These are phyloP conservation scores for Vaccinium vitisidaea DNA, from an alignment of 148 eudicot genomes.

Conservation along the genomic window DNA sequence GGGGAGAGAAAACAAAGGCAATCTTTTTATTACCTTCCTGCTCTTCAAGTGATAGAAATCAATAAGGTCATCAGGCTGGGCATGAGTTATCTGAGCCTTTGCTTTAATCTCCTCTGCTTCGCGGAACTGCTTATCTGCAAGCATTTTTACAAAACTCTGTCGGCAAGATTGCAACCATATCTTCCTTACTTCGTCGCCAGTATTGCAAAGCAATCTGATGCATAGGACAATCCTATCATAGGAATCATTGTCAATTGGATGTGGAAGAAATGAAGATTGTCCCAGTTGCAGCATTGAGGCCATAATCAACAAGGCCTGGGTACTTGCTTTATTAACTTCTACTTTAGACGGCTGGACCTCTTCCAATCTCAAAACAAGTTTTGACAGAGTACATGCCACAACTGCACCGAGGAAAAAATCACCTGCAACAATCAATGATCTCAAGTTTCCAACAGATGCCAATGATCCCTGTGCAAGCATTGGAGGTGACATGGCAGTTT, in stretches of 20 bases:
- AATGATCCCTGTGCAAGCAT: no score
- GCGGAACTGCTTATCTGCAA: slow-evolving; percentile 81
- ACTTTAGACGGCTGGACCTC: slow-evolving; percentile 83
- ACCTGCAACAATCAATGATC: slow-evolving; percentile 80
- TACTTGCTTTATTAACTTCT: slow-evolving; percentile 75
- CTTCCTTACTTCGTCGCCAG: slow-evolving; percentile 64
- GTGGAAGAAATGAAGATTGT: slow-evolving; percentile 79
- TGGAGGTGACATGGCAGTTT: no score
- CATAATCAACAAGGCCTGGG: slow-evolving; percentile 56
- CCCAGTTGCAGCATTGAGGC: slow-evolving; percentile 87
- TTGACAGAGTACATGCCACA: slow-evolving; percentile 73
- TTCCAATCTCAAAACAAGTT: slow-evolving; percentile 75
- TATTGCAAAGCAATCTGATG: slow-evolving; percentile 69
- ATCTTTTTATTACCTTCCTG: slow-evolving; percentile 63
- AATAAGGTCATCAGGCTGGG: slow-evolving; percentile 93
- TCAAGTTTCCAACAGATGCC: no score
- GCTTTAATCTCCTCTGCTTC: slow-evolving; percentile 92
- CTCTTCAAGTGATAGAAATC: slow-evolving; percentile 95
- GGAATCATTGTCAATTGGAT: slow-evolving; percentile 87
- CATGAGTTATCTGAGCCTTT: slow-evolving; percentile 74
- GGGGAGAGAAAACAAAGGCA: neutral
- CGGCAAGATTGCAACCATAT: slow-evolving; percentile 89
- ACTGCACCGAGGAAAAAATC: slow-evolving; percentile 92
- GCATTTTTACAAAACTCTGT: slow-evolving; percentile 88
- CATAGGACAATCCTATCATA: slow-evolving; percentile 82